Evolutionary conservation across 2,329 filamentous ascomycete species (phyloP), one percentile per base, ranked within the genome.

Genomic region (Sordariomycetes sp.): DNA sequence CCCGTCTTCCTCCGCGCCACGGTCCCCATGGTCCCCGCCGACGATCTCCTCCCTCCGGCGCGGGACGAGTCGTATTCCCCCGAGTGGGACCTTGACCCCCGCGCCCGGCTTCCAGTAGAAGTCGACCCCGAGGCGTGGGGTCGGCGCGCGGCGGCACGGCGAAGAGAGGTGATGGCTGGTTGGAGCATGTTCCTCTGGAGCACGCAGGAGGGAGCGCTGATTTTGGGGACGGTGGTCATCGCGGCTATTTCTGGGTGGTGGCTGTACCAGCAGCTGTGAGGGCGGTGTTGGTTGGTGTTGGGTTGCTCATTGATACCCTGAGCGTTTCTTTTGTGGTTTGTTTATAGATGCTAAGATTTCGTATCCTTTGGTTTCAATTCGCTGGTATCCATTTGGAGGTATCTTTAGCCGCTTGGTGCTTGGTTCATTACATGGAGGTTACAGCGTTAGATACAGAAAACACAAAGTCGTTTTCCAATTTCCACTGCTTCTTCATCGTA

Each of bases 1-100:
- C 80, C 90, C 7, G 94, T 97, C 2, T 87, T 83, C 53, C 74
- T 96, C 25, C 81, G 86, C 3, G 75, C 85, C 8, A 73, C 75
- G 0, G 77, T 96, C 17, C 86, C 89, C 1, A 71, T 89, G 6
- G 62, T 82, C 53, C 64, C 68, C 12, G 68, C 69, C 2, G 65
- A 67, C 10, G 69, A 71, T 51, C 67, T 81, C 42, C 60, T 64
- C 3, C 71, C 73, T 2, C 65, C 70, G 15, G 59, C 61, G n/a
- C 59, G 59, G 25, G 53, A 57, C 5, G 42, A 28, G 4, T 66
- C 52, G 65, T 64, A 7, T 63, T 45, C 66, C 34, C 62, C 65
- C 45, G 65, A 63, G 36, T 61, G 60, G 60, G 55, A 57, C 56
- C 56, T 61, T 25, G 76, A 79, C 58, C 76, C 76, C 2, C 69